A percentile compares a stretch with the other conserved stretches of the same genome.
These are phyloP conservation scores for Saturnispora diversa DNA, from an alignment of 805 yeast genomes.

Conservation along the genomic window DNA sequence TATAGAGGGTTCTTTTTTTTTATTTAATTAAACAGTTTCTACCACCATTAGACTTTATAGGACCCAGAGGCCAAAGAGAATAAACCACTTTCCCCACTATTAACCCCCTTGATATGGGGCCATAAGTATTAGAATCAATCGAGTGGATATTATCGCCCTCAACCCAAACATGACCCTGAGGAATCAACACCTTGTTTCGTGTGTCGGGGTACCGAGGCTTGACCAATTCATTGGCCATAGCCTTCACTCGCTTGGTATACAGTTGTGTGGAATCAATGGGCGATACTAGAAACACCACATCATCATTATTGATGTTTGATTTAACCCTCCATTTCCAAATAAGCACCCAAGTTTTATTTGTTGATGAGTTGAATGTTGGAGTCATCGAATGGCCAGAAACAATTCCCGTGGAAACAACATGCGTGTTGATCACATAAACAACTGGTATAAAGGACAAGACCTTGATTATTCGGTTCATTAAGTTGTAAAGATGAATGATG, in stretches of 20 bases:
- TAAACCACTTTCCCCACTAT: slow-evolving; percentile 67
- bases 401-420: slow-evolving; percentile 63
- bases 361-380: slow-evolving; percentile 60
- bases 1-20: slow-evolving; percentile 12
- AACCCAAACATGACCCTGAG: slow-evolving; percentile 83
- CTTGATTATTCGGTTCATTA: slow-evolving; percentile 26
- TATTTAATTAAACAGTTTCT: slow-evolving; percentile 37
- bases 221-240: slow-evolving; percentile 62
- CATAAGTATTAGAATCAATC: slow-evolving; percentile 79
- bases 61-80: slow-evolving; percentile 66
- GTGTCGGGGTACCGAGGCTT: slow-evolving; percentile 62
- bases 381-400: slow-evolving; percentile 81
- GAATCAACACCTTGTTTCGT: slow-evolving; percentile 49
- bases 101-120: slow-evolving; percentile 77
- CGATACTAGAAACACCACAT: slow-evolving; percentile 68
- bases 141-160: slow-evolving; percentile 89
- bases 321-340: slow-evolving; percentile 58
- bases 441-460: slow-evolving; percentile 77
- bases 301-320: slow-evolving; percentile 46
- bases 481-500: background rate
- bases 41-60: slow-evolving; percentile 40
- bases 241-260: slow-evolving; percentile 76
- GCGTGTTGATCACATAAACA: slow-evolving; percentile 55
- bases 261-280: slow-evolving; percentile 73
- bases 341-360: slow-evolving; percentile 52